Base-by-base conservation (phyloP, 805 yeast genomes). In the Myxozyma udenii region DNA sequence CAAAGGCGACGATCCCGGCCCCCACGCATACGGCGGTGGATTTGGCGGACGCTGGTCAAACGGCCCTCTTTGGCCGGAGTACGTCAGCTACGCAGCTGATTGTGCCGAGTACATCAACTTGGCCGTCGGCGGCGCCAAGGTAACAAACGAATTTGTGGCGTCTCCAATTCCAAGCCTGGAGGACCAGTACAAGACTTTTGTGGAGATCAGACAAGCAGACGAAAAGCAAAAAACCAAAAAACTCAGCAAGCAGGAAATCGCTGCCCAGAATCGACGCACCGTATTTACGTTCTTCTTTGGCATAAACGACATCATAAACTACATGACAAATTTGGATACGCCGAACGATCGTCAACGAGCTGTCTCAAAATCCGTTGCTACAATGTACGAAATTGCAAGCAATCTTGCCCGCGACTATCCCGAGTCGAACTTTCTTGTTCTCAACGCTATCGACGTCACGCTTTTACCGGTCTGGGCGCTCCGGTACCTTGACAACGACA, bases 61-160 rank as follows among this genome's bases (percentile, higher is more conserved):
- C 32, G 60, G 60, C 18, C 51, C 48, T 4, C 54, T 55, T 3
- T 55, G 60, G 60, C 45, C 57, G 9, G 60, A 55, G 42, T 45
- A 53, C 35, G 41, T 55, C 9, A 48, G 56, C 50, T 38, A 36
- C 5, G 18, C 19, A 18, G 26, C 32, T 37, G 38, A 21, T 6
- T 50, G 56, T 44, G 23, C 19, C 16, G 44, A 42, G 33, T 43
- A 53, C 22, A 32, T 50, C 45, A 53, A 55, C 28, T 44, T 55
- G 2, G 60, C 60, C 9, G 40, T 26, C 39, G 60, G 60, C 16
- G 60, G 60, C 4, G 58, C 60, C 5, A 55, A 55, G 28, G 47
- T 46, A 37, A 45, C 53, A 22, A 55, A 53, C 40, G n/a, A 43
- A 11, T 51, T 24, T 37, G 54, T 53, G 16, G 26, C 33, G 12